These are phyloP conservation scores for Cordyceps cicadae DNA, from an alignment of 2,329 filamentous ascomycete genomes.

Conservation along the genomic window DNA sequence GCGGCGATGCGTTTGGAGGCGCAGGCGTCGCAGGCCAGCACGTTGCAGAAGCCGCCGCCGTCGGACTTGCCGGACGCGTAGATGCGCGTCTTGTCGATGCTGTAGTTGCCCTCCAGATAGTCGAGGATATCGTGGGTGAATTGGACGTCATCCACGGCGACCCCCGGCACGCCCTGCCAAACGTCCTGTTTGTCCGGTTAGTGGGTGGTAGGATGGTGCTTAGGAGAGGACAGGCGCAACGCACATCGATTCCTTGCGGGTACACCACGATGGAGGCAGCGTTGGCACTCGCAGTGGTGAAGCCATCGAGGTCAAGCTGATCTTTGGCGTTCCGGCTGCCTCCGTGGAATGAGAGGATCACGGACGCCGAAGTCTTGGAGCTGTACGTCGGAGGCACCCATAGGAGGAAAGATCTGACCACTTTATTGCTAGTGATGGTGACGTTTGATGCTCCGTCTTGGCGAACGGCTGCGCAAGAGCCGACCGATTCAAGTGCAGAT, in stretches of 20 bases:
- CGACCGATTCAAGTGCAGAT: not conserved
- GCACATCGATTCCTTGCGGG: constrained; percentile 33
- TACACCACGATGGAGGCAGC: constrained; percentile 30
- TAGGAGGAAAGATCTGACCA: constrained; percentile 25
- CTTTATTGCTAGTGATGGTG: constrained; percentile 5
- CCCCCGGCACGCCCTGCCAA: constrained; percentile 31
- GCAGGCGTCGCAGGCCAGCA: constrained; percentile 28
- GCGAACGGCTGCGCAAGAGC: too few relatives aligned
- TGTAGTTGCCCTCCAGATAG: constrained; percentile 26
- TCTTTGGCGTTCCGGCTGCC: constrained; percentile 26
- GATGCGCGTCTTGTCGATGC: constrained; percentile 28
- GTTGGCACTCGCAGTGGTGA: constrained; percentile 30
- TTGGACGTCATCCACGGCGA: constrained; percentile 31
- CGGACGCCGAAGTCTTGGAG: constrained; percentile 19
- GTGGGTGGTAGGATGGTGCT: not conserved
- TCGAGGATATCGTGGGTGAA: constrained; percentile 34
- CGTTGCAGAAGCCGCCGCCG: constrained; percentile 32
- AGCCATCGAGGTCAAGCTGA: constrained; percentile 28
- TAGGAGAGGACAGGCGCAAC: constrained; percentile 17
- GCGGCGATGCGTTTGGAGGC: constrained; percentile 29
- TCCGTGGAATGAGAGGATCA: constrained; percentile 39
- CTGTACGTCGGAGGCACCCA: constrained; percentile 30
- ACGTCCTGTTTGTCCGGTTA: not conserved
- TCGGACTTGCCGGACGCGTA: constrained; percentile 34
- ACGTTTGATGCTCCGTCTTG: constrained; percentile 3